Evolutionary conservation across 129 eudicot species (phyloP).

Genomic region (Flaveria brownii): DNA sequence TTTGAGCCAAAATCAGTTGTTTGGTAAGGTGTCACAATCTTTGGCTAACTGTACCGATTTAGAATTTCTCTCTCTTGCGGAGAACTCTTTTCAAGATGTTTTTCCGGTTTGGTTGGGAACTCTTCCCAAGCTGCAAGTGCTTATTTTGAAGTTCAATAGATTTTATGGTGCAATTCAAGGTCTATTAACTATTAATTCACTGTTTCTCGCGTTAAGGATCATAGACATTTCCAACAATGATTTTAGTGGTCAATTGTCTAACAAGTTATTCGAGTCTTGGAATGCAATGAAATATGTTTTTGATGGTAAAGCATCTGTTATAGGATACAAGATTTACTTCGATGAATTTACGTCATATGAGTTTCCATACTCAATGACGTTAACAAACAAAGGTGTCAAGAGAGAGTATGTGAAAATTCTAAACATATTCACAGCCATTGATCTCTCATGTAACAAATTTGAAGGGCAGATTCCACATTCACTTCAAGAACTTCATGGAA

Average conservation of each 20-base stretch:
- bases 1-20: slow-evolving; percentile 21
- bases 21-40: slow-evolving; percentile 17
- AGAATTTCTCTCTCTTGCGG: slow-evolving; percentile 14
- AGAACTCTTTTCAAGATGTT: not conserved
- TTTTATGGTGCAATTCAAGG: slow-evolving; percentile 13
- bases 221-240: slow-evolving; percentile 33
- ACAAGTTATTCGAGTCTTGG: not conserved
- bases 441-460: slow-evolving; percentile 43
- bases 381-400: slow-evolving; percentile 30
- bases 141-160: slow-evolving; percentile 16
- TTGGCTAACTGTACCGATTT: slow-evolving; percentile 18
- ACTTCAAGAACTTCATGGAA: slow-evolving; percentile 24
- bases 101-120: slow-evolving; percentile 21
- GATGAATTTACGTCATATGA: not conserved
- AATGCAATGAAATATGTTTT: slow-evolving; percentile 13
- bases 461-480: slow-evolving; percentile 31
- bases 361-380: slow-evolving; percentile 12
- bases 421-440: slow-evolving; percentile 17
- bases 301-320: not conserved
- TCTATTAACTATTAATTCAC: not conserved
- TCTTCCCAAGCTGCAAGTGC: slow-evolving; percentile 21
- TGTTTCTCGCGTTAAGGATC: slow-evolving; percentile 24
- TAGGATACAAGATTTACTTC: not conserved
- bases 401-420: not conserved
- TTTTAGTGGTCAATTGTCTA: slow-evolving; percentile 22